These are phyloP conservation scores for Celoporthe dispersa DNA, from an alignment of 2,329 filamentous ascomycete species.

Conservation along the genomic window DNA sequence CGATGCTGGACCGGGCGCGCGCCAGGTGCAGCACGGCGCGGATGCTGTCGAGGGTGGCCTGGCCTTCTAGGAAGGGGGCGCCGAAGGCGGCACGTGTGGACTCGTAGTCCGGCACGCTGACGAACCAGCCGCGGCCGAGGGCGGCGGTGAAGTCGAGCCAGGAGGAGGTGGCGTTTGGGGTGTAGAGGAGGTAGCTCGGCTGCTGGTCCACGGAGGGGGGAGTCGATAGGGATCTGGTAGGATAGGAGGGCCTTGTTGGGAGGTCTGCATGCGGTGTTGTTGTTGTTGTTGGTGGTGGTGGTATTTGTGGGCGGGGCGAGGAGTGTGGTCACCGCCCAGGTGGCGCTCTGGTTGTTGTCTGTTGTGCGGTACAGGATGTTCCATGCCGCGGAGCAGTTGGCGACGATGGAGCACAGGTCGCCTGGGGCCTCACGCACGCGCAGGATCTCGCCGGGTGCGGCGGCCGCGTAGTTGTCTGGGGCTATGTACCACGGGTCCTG, in stretches of 20 bases:
- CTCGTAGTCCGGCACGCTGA: constrained; percentile 4
- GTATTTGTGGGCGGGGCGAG: neutral
- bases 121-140: constrained; percentile 7
- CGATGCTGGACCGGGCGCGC: neutral
- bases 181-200: constrained; percentile 3
- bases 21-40: neutral
- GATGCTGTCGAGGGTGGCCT: constrained; percentile 1
- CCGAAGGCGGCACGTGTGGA: neutral
- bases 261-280: too few species aligned
- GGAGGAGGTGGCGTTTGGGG: neutral
- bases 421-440: neutral
- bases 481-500: constrained; percentile 1
- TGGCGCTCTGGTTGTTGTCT: neutral
- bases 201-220: neutral
- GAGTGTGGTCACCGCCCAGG: constrained; percentile 4
- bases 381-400: neutral
- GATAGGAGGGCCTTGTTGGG: neutral
- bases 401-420: neutral
- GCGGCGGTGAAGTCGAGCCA: neutral
- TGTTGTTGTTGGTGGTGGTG: neutral
- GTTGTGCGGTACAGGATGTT: constrained; percentile 1
- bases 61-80: neutral
- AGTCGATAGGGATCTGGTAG: neutral
- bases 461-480: neutral
- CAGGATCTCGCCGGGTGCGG: neutral